Conservation (phyloP, 108 stramenopile species). For the Hondaea fermentalgiana region DNA sequence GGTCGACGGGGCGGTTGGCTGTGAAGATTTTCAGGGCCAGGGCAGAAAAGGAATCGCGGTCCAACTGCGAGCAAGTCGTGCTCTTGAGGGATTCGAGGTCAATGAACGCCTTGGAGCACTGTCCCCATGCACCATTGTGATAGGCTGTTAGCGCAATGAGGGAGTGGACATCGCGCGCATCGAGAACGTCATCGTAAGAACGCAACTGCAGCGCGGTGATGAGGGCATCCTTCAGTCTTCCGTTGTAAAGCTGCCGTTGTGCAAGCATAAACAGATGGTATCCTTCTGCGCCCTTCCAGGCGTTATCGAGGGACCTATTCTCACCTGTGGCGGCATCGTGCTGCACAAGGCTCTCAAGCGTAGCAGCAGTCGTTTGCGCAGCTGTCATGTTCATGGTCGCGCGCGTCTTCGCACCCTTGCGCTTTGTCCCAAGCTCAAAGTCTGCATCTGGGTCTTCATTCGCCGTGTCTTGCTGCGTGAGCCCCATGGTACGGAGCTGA, state of each 20-base stretch:
- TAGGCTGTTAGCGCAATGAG: constrained; percentile 51
- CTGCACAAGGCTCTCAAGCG: constrained; percentile 17
- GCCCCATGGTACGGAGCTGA: background rate
- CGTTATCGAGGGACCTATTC: constrained; percentile 49
- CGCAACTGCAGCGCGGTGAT: constrained; percentile 47
- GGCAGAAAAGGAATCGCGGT: constrained; percentile 14
- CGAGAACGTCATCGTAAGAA: constrained; percentile 56
- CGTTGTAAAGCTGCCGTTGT: constrained; percentile 51
- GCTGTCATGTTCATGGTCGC: constrained; percentile 56
- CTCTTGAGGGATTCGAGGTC: constrained; percentile 48
- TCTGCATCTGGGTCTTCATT: background rate
- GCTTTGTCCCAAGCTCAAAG: constrained; percentile 15
- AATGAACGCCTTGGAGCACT: constrained; percentile 53
- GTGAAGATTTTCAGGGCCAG: constrained; percentile 48
- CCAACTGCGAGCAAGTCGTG: background rate
- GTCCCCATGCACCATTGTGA: constrained; percentile 39
- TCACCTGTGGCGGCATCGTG: constrained; percentile 36
- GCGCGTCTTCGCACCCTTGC: constrained; percentile 35
- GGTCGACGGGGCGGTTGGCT: constrained; percentile 31
- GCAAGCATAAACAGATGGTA: constrained; percentile 61
- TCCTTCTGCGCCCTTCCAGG: constrained; percentile 60
- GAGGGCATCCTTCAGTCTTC: constrained; percentile 40
- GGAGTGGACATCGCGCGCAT: constrained; percentile 41
- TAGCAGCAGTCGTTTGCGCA: constrained; percentile 23
- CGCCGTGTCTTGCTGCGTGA: background rate